Conservation (phyloP, 2,329 filamentous ascomycete genomes). For the Fusarium tricinctum region DNA sequence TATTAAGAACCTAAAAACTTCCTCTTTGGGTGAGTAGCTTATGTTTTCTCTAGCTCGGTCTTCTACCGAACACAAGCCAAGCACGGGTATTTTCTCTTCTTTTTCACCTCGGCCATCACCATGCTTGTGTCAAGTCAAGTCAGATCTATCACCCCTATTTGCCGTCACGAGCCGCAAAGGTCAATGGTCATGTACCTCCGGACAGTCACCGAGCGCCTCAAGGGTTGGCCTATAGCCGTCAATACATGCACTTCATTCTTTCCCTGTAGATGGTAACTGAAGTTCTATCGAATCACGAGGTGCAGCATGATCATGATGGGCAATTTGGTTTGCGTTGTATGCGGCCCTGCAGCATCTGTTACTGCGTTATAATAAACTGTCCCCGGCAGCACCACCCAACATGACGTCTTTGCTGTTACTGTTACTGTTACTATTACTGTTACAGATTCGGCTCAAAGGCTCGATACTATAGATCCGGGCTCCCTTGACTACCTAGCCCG, state of each 20-base stretch:
- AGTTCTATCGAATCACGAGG: slow-evolving; percentile 21
- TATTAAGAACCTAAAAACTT: background rate
- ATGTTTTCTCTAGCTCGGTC: slow-evolving; percentile 34
- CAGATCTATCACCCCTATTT: slow-evolving; percentile 12
- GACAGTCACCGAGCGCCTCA: slow-evolving; percentile 47
- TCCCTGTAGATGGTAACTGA: slow-evolving; percentile 4
- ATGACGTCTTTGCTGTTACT: slow-evolving; percentile 31
- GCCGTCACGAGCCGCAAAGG: slow-evolving; percentile 39
- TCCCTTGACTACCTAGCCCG: too few relatives aligned
- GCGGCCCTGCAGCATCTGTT: slow-evolving; percentile 1
- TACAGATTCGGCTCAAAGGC: slow-evolving; percentile 48
- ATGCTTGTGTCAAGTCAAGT: slow-evolving; percentile 33
- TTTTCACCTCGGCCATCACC: slow-evolving; percentile 43
- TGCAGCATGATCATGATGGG: slow-evolving; percentile 36
- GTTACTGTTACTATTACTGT: background rate
- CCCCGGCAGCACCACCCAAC: background rate
- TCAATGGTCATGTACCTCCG: slow-evolving; percentile 46
- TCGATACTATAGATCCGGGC: slow-evolving; percentile 5
- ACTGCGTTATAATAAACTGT: background rate
- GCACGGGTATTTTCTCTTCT: slow-evolving; percentile 1
- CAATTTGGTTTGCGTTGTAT: slow-evolving; percentile 14
- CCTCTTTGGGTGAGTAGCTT: background rate
- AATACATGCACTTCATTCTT: slow-evolving; percentile 6
- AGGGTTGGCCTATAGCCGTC: slow-evolving; percentile 18
- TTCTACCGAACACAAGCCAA: slow-evolving; percentile 40